Evolutionary conservation across 1,139 yeast species (phyloP), one percentile per base, ranked within the genome.

Genomic region (Blastobotrys petasosporus): DNA sequence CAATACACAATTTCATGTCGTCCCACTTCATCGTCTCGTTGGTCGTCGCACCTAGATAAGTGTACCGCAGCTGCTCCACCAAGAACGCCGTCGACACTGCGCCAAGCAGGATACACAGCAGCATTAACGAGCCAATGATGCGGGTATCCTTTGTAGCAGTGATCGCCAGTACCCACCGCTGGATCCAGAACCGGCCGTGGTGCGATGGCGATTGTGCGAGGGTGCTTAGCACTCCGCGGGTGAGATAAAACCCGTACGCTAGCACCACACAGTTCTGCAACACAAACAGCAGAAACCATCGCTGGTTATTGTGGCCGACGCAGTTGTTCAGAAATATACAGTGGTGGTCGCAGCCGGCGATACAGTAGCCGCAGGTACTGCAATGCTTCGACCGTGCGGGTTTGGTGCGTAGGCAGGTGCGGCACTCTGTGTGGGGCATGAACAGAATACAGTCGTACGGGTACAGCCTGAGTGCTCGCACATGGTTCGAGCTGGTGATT

Each of bases 261-360:
- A 87, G 67, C 37, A 83, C 70, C 52, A 74, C 62, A 33, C 75
- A 62, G 51, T 85, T 82, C 32, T 80, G 67, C 0, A 73, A 32
- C 39, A 92, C 65, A 57, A 82, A 90, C 7, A 67, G 51, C 44
- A 85, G 57, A 59, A 92, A 92, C 75, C 80, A 85, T 39, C 76
- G 69, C 64, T 79, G 85, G 59, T 92, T 92, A 43, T 77, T 72
- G 56, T 74, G 74, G 0, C 97, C 97, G 30, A 92, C 76, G 64
- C 97, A 92, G 59, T 85, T 88, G 66, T 90, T 90, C 48, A 90
- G 68, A 96, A 97, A 92, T n/a, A 87, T 66, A 61, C 98, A 92
- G 65, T 92, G 97, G 61, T 92, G 98, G 62, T 92, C 98, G 56
- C 75, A 79, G 51, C 83, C 61, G 32, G 81, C 67, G 3, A 83